phyloP scores from a whole-genome alignment of 257 asterid species.

The Forsythia viridissima region DNA sequence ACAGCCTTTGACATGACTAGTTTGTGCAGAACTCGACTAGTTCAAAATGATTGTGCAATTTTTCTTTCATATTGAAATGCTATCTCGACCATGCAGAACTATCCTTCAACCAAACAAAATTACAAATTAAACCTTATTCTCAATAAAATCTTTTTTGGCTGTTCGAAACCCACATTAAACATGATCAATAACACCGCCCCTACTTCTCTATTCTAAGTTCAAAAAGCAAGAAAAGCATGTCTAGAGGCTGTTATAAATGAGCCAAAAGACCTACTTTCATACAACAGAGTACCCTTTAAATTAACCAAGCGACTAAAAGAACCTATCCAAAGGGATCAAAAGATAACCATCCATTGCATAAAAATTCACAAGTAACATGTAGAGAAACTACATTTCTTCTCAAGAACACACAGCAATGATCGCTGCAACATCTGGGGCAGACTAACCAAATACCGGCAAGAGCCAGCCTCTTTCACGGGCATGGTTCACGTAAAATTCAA shows the following conservation, averaged over 20 bases:
- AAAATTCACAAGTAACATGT: conserved; percentile 27
- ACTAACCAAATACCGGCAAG: conserved; percentile 36
- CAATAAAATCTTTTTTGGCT: background rate
- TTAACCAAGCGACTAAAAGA: background rate
- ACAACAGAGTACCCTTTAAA: conserved; percentile 22
- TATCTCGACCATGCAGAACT: background rate
- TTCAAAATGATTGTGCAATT: no score
- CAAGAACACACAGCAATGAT: conserved; percentile 22
- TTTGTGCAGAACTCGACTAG: no score
- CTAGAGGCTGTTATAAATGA: background rate
- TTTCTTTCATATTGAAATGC: no score
- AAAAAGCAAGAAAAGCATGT: background rate
- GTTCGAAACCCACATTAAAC: background rate
- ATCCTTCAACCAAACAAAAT: background rate
- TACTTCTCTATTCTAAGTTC: background rate
- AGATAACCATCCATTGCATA: conserved; percentile 18
- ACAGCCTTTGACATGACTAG: no score
- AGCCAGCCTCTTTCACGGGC: conserved; percentile 76
- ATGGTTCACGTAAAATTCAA: conserved; percentile 53
- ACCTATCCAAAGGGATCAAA: background rate
- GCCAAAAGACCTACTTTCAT: conserved; percentile 27
- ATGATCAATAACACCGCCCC: background rate
- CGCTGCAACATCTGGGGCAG: conserved; percentile 24
- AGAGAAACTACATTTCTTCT: conserved; percentile 25
- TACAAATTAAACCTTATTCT: background rate